Conservation (phyloP, 2,329 filamentous ascomycete genomes). For the Ophiostoma piceae region DNA sequence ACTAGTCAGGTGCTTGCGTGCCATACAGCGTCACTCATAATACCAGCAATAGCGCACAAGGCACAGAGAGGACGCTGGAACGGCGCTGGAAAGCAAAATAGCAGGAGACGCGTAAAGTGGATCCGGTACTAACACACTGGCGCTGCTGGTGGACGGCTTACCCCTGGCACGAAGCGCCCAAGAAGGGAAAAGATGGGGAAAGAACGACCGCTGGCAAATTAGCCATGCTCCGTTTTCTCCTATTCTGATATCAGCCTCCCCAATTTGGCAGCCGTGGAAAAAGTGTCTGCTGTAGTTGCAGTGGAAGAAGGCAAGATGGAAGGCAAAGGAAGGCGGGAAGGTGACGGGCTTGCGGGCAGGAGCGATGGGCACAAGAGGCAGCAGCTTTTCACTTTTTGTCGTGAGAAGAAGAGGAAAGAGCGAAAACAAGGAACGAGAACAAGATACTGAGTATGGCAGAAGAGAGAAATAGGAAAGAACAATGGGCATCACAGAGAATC, state of each 20-base stretch:
- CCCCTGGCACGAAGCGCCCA: constrained; percentile 25
- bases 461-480: not conserved
- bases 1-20: not conserved
- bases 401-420: not conserved
- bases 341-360: not conserved
- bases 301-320: not conserved
- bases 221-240: constrained; percentile 15
- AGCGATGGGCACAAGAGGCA: not conserved
- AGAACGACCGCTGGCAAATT: constrained; percentile 19
- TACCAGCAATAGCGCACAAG: not conserved
- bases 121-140: constrained; percentile 4
- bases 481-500: not conserved
- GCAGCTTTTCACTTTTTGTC: not conserved
- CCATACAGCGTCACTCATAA: constrained; percentile 1
- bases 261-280: not conserved
- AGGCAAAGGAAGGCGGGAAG: not conserved
- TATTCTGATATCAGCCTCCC: constrained; percentile 22
- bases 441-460: not conserved
- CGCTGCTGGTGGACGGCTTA: constrained; percentile 16
- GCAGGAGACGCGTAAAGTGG: constrained; percentile 23
- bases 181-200: constrained; percentile 20
- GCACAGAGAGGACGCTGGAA: not conserved
- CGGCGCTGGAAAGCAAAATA: not conserved
- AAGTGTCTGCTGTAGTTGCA: not conserved
- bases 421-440: not conserved